phyloP scores from a whole-genome alignment of 768 basidiomycete species.

The Suillus decipiens region DNA sequence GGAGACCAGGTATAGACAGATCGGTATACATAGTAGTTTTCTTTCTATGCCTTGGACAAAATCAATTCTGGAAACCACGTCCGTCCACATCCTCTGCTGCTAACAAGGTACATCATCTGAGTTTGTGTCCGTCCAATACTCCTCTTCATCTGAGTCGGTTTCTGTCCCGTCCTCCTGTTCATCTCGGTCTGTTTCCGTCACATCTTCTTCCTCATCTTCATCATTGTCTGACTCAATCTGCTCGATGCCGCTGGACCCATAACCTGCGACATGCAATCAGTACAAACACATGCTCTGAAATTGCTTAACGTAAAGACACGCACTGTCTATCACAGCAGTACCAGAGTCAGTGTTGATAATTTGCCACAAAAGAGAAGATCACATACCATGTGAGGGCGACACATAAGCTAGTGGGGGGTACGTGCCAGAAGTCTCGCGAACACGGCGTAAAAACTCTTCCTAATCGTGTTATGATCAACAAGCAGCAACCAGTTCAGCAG shows the following conservation, averaged over 20 bases:
- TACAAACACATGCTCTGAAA: neutral
- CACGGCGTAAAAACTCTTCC: neutral
- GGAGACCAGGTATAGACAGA: too few species aligned
- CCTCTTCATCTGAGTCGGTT: too few species aligned
- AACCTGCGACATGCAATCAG: neutral
- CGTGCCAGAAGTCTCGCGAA: neutral
- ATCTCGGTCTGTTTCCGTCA: too few species aligned
- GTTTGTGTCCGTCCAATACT: too few species aligned
- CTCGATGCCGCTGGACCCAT: neutral
- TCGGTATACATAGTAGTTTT: too few species aligned
- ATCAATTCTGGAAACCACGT: too few species aligned
- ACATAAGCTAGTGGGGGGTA: neutral
- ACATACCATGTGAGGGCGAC: neutral
- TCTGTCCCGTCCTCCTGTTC: too few species aligned
- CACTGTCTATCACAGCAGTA: neutral
- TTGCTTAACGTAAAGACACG: neutral
- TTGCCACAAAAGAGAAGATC: neutral
- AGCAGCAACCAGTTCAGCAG: too few species aligned
- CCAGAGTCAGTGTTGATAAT: neutral
- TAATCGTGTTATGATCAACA: neutral
- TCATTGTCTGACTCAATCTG: neutral
- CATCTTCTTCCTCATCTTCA: too few species aligned
- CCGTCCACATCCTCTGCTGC: too few species aligned
- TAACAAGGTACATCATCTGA: too few species aligned
- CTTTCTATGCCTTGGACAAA: too few species aligned